Conservation (phyloP, 179 eudicot genomes). For the Spinacia oleracea region DNA sequence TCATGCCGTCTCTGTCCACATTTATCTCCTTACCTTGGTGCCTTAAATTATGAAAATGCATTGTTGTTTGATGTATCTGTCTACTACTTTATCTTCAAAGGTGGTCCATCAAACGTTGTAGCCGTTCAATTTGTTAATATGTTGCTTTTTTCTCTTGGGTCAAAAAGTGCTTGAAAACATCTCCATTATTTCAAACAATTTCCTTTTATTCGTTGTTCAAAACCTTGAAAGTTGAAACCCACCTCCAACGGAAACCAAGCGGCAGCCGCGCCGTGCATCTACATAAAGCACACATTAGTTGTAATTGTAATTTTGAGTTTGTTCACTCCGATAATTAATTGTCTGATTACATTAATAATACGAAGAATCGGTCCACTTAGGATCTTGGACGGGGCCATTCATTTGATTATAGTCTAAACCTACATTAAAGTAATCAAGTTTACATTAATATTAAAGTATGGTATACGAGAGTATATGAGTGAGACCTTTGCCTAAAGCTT, state of each 20-base stretch:
- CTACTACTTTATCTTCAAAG: conserved; percentile 14
- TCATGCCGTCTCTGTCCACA: not conserved
- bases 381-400: not conserved
- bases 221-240: not conserved
- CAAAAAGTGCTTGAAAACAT: not conserved
- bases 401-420: conserved; percentile 15
- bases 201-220: not conserved
- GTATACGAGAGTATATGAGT: conserved; percentile 27
- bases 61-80: not conserved
- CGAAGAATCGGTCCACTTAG: not conserved
- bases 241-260: not conserved
- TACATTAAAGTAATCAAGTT: conserved; percentile 25
- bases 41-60: not conserved
- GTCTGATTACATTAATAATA: not conserved
- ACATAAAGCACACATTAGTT: not conserved
- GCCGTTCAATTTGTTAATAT: conserved; percentile 1
- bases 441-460: conserved; percentile 31
- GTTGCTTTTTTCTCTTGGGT: conserved; percentile 7
- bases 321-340: not conserved
- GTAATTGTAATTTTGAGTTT: not conserved
- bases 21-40: conserved; percentile 4
- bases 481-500: conserved; percentile 38
- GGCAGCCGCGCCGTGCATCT: not conserved
- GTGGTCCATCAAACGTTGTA: not conserved
- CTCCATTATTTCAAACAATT: not conserved